Percentiles rank a stretch among this genome's conserved stretches.
Conservation (phyloP, 495 filamentous ascomycete genomes). For the Talaromyces adpressus region DNA sequence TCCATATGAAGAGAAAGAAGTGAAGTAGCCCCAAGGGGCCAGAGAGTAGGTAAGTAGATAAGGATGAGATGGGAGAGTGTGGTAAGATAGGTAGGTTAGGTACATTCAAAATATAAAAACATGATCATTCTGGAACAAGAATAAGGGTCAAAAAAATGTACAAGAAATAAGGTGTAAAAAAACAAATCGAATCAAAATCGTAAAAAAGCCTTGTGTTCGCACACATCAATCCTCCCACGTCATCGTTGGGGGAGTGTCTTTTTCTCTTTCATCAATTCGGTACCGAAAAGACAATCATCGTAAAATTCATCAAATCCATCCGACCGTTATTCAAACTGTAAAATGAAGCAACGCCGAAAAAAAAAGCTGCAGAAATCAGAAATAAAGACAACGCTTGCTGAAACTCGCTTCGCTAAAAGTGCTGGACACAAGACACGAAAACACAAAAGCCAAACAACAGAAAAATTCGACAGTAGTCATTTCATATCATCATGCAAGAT, state of each 20-base stretch:
- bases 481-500: constrained; percentile 5
- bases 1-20: neutral
- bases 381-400: constrained; percentile 18
- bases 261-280: neutral
- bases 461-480: constrained; percentile 12
- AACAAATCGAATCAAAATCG: neutral
- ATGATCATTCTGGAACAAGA: neutral
- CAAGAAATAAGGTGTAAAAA: constrained; percentile 9
- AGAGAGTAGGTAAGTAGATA: neutral
- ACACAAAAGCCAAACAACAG: constrained; percentile 19
- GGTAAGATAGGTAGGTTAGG: constrained; percentile 11
- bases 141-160: constrained; percentile 8
- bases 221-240: neutral
- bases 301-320: neutral
- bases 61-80: neutral
- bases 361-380: constrained; percentile 11
- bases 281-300: neutral
- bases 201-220: neutral
- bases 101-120: constrained; percentile 10
- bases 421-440: constrained; percentile 18
- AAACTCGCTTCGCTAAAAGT: constrained; percentile 14
- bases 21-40: neutral
- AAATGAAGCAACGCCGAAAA: constrained; percentile 4
- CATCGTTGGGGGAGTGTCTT: neutral
- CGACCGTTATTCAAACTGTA: neutral